Base-by-base conservation (phyloP, 176 grass and related monocot genomes). In the Eleusine indica region DNA sequence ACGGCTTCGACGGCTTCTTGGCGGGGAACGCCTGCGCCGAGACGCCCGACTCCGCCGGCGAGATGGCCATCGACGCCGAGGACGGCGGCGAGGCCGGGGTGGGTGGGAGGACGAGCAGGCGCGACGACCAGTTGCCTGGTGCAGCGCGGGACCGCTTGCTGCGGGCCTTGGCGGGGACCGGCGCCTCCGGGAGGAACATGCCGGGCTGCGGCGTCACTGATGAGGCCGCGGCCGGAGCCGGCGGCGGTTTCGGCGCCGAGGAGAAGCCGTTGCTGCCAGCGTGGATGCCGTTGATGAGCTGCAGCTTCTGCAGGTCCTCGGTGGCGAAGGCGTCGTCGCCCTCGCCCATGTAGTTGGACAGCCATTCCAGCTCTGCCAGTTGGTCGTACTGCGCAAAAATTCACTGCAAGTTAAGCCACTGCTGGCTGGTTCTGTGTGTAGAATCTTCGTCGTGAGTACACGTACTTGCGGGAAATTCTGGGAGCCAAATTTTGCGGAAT, bases 231-330 rank as follows among this genome's bases (percentile, higher is more conserved):
- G 62, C 68, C 0, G 73, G 85, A 71, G 88, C 77, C 18, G 75
- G 46, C 16, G 71, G 35, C 28, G 8, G 61, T 38, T 70, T 71
- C 3, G 74, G 30, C 8, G 68, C 30, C 22, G 67, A 29, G 25
- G 80, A 66, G 66, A 44, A 77, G 18, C 15, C 15, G 49, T 14
- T 14, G 18, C 88, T 68, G 2, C 80, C 85, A 14, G 84, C 88
- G 35, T 87, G 76, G 40, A 89, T 76, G 30, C 91, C 91, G 28
- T 85, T 86, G 78, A 99, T 94, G 78, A 99, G 91, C 65, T 92
- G 89, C 51, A 96, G 83, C 91, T 99, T 96, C 73, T 99, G 86
- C 17, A 99, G 87, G 56, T 99, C 93, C 71, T 99, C 93, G 65
- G 61, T 89, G 64, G 93, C 89, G 84, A 96, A 96, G 46, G 40